These are phyloP conservation scores for Pythium utonaiense DNA, from an alignment of 352 stramenopile species.

Conservation along the genomic window DNA sequence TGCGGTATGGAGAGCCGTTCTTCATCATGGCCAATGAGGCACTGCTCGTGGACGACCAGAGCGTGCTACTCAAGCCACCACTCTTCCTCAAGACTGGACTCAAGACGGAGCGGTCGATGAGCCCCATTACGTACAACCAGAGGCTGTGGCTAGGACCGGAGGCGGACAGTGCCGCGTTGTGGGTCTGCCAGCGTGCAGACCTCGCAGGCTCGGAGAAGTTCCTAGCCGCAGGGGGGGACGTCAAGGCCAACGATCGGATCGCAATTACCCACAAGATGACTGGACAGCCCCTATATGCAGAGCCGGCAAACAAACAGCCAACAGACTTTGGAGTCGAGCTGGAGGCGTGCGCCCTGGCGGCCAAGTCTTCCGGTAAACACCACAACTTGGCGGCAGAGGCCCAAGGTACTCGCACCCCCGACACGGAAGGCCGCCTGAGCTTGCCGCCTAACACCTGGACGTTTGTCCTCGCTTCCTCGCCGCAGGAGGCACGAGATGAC, in stretches of 20 bases:
- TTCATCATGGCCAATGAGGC: conserved; percentile 78
- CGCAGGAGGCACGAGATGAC: conserved; percentile 42
- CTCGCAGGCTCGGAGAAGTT: conserved; percentile 62
- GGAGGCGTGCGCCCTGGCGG: conserved; percentile 51
- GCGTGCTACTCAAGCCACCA: conserved; percentile 59
- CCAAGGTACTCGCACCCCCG: conserved; percentile 50
- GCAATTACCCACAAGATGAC: conserved; percentile 86
- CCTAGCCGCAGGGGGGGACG: conserved; percentile 44
- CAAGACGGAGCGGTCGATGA: conserved; percentile 83
- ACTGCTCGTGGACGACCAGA: conserved; percentile 73
- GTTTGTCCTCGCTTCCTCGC: conserved; percentile 44
- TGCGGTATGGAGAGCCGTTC: conserved; percentile 79
- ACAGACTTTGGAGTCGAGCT: conserved; percentile 82
- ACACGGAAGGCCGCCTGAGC: conserved; percentile 55
- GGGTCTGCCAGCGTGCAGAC: conserved; percentile 62
- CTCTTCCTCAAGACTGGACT: conserved; percentile 82
- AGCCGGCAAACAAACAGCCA: conserved; percentile 56
- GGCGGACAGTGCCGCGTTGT: conserved; percentile 67
- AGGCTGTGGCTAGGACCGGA: conserved; percentile 65
- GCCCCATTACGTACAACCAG: conserved; percentile 84
- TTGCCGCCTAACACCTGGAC: conserved; percentile 61
- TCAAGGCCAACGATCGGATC: conserved; percentile 46
- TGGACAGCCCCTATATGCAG: conserved; percentile 48
- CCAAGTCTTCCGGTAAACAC: conserved; percentile 52
- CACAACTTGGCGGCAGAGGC: conserved; percentile 67